Conservation (phyloP, 2,329 filamentous ascomycete genomes). For the Hypoxylon sp. region DNA sequence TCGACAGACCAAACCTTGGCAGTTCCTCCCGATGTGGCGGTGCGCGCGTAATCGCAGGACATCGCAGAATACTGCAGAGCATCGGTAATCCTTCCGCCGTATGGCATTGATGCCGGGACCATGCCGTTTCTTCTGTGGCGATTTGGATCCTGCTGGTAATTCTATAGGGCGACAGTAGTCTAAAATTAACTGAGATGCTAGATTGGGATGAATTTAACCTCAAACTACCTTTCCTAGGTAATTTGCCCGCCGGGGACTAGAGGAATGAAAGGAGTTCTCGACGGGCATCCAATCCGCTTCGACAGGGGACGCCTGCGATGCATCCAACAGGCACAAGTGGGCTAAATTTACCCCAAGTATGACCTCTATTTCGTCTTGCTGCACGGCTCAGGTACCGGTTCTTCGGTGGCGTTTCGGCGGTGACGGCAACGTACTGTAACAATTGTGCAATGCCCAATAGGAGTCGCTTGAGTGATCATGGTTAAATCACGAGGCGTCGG, state of each 20-base stretch:
- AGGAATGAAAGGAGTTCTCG: slow-evolving; percentile 5
- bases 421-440: slow-evolving; percentile 15
- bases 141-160: slow-evolving; percentile 12
- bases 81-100: background rate
- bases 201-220: slow-evolving; percentile 4
- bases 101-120: slow-evolving; percentile 13
- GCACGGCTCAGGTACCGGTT: slow-evolving; percentile 14
- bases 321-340: slow-evolving; percentile 14
- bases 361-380: background rate
- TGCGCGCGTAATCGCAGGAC: slow-evolving; percentile 28
- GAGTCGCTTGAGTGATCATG: slow-evolving; percentile 11
- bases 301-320: slow-evolving; percentile 1
- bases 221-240: background rate
- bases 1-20: slow-evolving; percentile 39
- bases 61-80: too few species aligned
- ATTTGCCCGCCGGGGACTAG: slow-evolving; percentile 4
- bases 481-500: slow-evolving; percentile 24
- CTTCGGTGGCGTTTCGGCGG: slow-evolving; percentile 25
- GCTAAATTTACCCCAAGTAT: slow-evolving; percentile 19
- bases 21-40: slow-evolving; percentile 40
- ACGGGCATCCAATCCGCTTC: slow-evolving; percentile 4
- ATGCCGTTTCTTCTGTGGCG: slow-evolving; percentile 1
- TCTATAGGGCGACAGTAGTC: slow-evolving; percentile 1
- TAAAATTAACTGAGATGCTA: slow-evolving; percentile 1
- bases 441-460: slow-evolving; percentile 10